Percentiles rank a stretch among this genome's conserved stretches.
These are phyloP conservation scores for Aspergillus kassunensis DNA, from an alignment of 495 filamentous ascomycete species.

Conservation along the genomic window DNA sequence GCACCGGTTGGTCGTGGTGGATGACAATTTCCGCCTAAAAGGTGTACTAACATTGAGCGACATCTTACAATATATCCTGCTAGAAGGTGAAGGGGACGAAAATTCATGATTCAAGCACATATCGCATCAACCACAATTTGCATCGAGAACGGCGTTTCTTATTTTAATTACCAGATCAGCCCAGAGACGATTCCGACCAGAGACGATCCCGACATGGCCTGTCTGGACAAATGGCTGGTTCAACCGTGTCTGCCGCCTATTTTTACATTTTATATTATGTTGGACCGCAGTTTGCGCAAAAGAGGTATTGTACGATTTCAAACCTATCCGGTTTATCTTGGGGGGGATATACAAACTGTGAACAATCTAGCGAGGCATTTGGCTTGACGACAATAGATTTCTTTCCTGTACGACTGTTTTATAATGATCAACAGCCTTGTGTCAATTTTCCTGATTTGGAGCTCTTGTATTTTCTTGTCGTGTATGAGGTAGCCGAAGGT, in stretches of 20 bases:
- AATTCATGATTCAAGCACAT: conserved; percentile 24
- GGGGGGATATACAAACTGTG: conserved; percentile 1
- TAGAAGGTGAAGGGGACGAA: conserved; percentile 68
- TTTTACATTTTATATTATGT: conserved; percentile 1
- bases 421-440: conserved; percentile 1
- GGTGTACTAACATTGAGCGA: conserved; percentile 93
- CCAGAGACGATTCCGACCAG: neutral
- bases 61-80: conserved; percentile 90
- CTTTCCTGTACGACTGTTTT: conserved; percentile 15
- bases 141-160: conserved; percentile 38
- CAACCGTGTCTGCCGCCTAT: conserved; percentile 3
- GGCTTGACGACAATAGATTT: conserved; percentile 34
- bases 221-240: conserved; percentile 9
- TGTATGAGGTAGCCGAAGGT: conserved; percentile 8
- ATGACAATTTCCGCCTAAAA: conserved; percentile 78
- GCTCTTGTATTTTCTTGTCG: conserved; percentile 1
- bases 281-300: conserved; percentile 21
- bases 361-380: conserved; percentile 21
- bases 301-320: conserved; percentile 28
- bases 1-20: conserved; percentile 87
- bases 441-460: neutral
- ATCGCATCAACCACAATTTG: conserved; percentile 30
- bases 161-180: conserved; percentile 7
- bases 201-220: neutral
- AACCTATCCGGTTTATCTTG: conserved; percentile 10